Percentiles rank a stretch among this genome's conserved stretches.
Conservation (phyloP, 2,329 filamentous ascomycete genomes). For the Fusarium sp. region DNA sequence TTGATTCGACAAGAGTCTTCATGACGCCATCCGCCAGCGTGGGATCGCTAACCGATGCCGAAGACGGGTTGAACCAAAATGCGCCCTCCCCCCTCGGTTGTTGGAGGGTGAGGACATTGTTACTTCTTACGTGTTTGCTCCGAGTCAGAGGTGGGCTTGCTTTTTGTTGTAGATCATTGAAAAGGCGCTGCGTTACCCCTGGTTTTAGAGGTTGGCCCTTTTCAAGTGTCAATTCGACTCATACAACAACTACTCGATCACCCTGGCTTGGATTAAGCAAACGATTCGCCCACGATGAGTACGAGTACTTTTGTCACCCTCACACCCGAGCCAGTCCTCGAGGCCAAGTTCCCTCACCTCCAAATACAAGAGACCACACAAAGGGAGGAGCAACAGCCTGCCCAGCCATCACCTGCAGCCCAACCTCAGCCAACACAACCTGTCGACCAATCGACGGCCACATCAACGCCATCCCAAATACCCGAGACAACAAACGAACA, state of each 20-base stretch:
- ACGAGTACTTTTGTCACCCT: conserved; percentile 25
- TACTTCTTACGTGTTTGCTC: conserved; percentile 17
- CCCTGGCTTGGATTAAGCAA: background rate
- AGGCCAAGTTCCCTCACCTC: conserved; percentile 1
- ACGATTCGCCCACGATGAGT: conserved; percentile 23
- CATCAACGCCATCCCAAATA: conserved; percentile 8
- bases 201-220: background rate
- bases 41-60: conserved; percentile 12
- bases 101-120: conserved; percentile 7
- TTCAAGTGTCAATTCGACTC: background rate
- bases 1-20: conserved; percentile 33
- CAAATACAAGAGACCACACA: background rate
- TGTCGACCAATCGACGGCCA: background rate
- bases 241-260: background rate
- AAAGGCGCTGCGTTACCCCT: background rate
- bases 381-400: background rate
- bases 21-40: conserved; percentile 39
- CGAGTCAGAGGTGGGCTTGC: background rate
- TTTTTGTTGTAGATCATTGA: conserved; percentile 14
- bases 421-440: conserved; percentile 17
- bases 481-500: background rate
- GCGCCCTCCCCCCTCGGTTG: background rate
- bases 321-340: conserved; percentile 28
- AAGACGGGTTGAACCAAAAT: conserved; percentile 15
- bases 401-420: background rate